Conservation (phyloP, 2,329 filamentous ascomycete species). For the Thelonectria discophora region DNA sequence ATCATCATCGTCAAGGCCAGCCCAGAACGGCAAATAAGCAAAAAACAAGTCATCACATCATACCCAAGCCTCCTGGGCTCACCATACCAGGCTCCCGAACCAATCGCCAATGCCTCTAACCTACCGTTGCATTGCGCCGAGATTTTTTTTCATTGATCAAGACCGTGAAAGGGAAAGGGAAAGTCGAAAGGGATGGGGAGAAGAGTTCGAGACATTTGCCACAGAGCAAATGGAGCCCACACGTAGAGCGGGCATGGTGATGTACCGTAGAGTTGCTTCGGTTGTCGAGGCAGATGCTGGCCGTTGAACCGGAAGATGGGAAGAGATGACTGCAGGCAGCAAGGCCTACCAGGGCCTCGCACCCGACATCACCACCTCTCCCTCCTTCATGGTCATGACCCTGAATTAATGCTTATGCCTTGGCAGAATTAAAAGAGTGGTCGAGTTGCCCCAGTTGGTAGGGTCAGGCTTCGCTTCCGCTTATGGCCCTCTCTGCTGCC, state of each 20-base stretch:
- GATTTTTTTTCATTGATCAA: conserved; percentile 24
- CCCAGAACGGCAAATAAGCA: conserved; percentile 20
- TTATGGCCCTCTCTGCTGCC: conserved; percentile 45
- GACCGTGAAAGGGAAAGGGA: conserved; percentile 22
- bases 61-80: conserved; percentile 25
- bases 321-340: not conserved
- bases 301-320: not conserved
- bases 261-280: not conserved
- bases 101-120: conserved; percentile 22
- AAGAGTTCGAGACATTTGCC: conserved; percentile 6
- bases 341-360: conserved; percentile 12
- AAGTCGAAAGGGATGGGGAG: conserved; percentile 16
- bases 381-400: not conserved
- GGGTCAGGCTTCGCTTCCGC: conserved; percentile 51
- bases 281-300: conserved; percentile 2
- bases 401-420: not conserved
- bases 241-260: conserved; percentile 5
- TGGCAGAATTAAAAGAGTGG: conserved; percentile 18
- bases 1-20: conserved; percentile 26
- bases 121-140: conserved; percentile 30
- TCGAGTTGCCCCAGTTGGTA: conserved; percentile 23
- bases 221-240: conserved; percentile 9
- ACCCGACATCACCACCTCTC: not conserved
- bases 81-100: conserved; percentile 10
- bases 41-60: conserved; percentile 25